These are phyloP conservation scores for Penicillium arizonense DNA, from an alignment of 495 filamentous ascomycete genomes.

Conservation along the genomic window DNA sequence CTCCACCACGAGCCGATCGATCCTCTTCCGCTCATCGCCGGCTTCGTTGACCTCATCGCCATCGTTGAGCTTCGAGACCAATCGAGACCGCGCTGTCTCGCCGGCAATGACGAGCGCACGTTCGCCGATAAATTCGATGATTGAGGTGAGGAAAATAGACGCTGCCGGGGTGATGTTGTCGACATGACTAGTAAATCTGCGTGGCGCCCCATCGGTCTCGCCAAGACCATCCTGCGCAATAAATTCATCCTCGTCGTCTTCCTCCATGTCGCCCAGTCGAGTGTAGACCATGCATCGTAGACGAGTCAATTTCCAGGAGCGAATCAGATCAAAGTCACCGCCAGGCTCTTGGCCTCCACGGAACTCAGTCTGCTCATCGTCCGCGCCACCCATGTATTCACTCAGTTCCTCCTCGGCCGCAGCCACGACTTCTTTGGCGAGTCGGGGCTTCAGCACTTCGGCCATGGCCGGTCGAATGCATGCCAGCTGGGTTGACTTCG, in stretches of 20 bases:
- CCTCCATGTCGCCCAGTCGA: conserved; percentile 93
- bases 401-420: conserved; percentile 88
- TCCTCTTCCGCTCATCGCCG: conserved; percentile 27
- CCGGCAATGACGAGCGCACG: conserved; percentile 85
- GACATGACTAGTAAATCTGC: conserved; percentile 53
- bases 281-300: conserved; percentile 98
- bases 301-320: conserved; percentile 87
- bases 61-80: conserved; percentile 39
- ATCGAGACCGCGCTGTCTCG: conserved; percentile 77
- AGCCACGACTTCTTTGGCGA: conserved; percentile 83
- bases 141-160: conserved; percentile 92
- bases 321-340: conserved; percentile 77
- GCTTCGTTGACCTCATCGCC: conserved; percentile 16
- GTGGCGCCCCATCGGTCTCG: conserved; percentile 44
- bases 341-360: conserved; percentile 50
- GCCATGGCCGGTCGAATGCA: conserved; percentile 78
- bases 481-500: conserved; percentile 78
- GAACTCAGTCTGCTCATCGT: conserved; percentile 65
- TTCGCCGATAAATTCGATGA: conserved; percentile 92
- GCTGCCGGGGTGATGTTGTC: conserved; percentile 86
- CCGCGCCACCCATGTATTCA: conserved; percentile 77
- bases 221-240: conserved; percentile 69
- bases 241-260: conserved; percentile 90
- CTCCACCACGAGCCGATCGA: conserved; percentile 74
- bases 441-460: conserved; percentile 82